Evolutionary conservation across 306 rosid genomes (phyloP), one percentile per base, ranked within the genome.

Genomic region (Hippophae gyantsensis): DNA sequence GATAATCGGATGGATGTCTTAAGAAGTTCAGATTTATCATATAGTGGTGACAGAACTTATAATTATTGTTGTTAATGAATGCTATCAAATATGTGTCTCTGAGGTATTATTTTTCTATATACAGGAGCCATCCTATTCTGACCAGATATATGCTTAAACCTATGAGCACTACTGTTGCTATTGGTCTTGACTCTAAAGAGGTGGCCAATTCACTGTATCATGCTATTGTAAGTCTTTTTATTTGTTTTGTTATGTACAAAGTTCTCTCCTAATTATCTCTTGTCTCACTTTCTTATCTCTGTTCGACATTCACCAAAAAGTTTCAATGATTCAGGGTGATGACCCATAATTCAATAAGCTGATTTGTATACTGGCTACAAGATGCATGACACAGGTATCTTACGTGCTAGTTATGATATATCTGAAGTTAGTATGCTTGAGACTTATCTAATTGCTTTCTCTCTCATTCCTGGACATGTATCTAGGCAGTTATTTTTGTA

Each of bases 321-420:
- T 46, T 51, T 55, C 11, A 43, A 13, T 50, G 14, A 62, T 71
- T 74, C 84, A 88, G 96, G 95, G 90, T 61, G 84, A 86, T 65
- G 97, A 92, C 82, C 99, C 99, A 2, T 88, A 92, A 78, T 92
- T 92, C 57, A 92, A 92, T 54, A 92, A 88, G 84, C 76, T 92
- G 67, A 86, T 92, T 66, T 86, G 96, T 48, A 92, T 92, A 69
- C 67, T 92, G 71, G 86, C 99, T 56, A 92, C 99, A 13, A 85
- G 99, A 73, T 92, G 99, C 87, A 88, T 92, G 97, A 80, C 81
- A 68, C 97, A 92, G 94, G 99, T 92, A 82, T 67, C 61, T 74
- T 56, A 74, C 64, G 42, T 27, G 58, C 23, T 18, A 18, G 43
- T 48, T 45, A 13, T 56, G 56, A 18, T 55, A 53, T 54, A 55